Evolutionary conservation across 441 rosid species (phyloP), one percentile per base, ranked within the genome.

Genomic region (Erodium moschatum): DNA sequence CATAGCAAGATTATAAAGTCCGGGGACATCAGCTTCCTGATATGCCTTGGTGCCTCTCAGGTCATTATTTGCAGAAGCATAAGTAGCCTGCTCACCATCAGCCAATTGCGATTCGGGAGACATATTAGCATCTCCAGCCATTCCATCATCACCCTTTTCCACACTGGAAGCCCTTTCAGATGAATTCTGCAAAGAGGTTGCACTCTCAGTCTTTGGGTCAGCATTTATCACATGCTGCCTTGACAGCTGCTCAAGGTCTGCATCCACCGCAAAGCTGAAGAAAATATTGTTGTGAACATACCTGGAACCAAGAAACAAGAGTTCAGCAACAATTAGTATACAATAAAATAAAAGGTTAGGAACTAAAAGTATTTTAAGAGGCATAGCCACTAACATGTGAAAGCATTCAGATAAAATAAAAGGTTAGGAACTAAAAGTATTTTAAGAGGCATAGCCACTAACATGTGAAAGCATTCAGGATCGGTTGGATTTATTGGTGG

Each of bases 391-490:
- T 90, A 72, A 96, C 99, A 96, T 96, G 84, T 96, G 98, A 80
- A 92, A 83, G 87, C 97, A 91, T 83, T 96, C 99, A 3, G 99
- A n/a, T n/a, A n/a, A n/a, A n/a, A n/a, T n/a, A n/a, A n/a, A n/a
- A n/a, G n/a, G n/a, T n/a, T n/a, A n/a, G n/a, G n/a, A n/a, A n/a
- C n/a, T n/a, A n/a, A n/a, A n/a, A n/a, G 18, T 73, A 58, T 66
- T 54, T 48, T 67, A 31, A 72, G 75, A 67, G 12, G 62, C 12
- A 58, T 20, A 20, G 58, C 69, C 73, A 91, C 99, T 90, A 72
- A 96, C 99, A 96, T 96, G 84, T 96, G 98, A 80, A 92, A 83
- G 87, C 97, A 91, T 83, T 96, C 99, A 3, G 99, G 97, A 86
- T 96, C 99, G 44, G 99, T 88, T 79, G 99, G 98, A 85, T 96